Conservation (phyloP, 2,329 filamentous ascomycete genomes). For the Fusarium continuum region DNA sequence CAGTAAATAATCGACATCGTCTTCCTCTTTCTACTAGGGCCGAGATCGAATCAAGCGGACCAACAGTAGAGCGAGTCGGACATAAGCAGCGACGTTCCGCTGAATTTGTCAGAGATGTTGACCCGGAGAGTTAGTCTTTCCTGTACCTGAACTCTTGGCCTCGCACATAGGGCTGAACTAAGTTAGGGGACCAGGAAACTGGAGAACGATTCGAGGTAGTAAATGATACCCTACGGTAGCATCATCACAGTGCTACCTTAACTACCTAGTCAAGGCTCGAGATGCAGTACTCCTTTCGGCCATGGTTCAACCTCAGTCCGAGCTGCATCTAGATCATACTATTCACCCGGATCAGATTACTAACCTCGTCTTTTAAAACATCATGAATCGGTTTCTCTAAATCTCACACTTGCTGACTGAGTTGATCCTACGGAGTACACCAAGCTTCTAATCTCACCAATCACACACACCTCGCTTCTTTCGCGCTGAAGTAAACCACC, state of each 20-base stretch:
- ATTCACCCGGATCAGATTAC: neutral
- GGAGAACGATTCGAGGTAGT: too few relatives aligned
- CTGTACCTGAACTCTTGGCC: neutral
- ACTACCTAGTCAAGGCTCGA: neutral
- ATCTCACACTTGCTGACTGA: neutral
- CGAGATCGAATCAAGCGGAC: neutral
- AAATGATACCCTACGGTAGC: neutral
- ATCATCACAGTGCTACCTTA: neutral
- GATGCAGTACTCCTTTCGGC: too few relatives aligned
- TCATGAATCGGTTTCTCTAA: neutral
- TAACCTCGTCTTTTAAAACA: neutral
- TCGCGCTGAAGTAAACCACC: conserved; percentile 40
- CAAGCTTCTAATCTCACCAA: conserved; percentile 10
- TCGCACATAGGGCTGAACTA: conserved; percentile 1
- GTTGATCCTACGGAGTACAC: neutral
- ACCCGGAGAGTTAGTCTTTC: neutral
- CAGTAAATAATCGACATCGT: too few relatives aligned
- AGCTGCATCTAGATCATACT: neutral
- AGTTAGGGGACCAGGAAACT: neutral
- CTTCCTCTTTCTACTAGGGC: too few relatives aligned
- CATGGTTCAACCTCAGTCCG: neutral
- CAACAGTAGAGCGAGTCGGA: neutral
- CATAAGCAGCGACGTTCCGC: neutral
- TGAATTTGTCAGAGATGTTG: neutral
- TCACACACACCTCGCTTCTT: conserved; percentile 12